Base-by-base conservation (phyloP, 495 filamentous ascomycete species). In the Penicillium daleae region DNA sequence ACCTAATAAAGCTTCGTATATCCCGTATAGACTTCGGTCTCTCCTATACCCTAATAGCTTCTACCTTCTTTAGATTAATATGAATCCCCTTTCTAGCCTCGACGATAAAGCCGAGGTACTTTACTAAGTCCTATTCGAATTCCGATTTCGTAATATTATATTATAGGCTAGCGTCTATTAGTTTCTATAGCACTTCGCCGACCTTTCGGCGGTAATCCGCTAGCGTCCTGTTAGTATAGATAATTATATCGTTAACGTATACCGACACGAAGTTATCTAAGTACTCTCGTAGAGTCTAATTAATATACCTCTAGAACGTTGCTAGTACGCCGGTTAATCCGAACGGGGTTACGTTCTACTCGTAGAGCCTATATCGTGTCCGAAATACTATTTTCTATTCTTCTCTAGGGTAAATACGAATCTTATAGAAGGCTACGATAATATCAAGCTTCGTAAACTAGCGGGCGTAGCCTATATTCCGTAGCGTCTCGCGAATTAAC, bases 221-320 rank as follows among this genome's bases (percentile, higher is more conserved):
- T 40, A 27, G 22, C 17, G 15, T 22, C 1, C 33, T 4, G 19
- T 55, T 44, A n/a, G 24, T 12, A 6, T 56, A 56, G 22, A 55
- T 55, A n/a, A 56, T 56, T 10, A 42, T 56, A 56, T 56, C 24
- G 17, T 56, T 4, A 1, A 56, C 24, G 24, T 56, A 56, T 9
- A 17, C 26, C 1, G 24, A 56, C 0, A 56, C 19, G 31, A 56
- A 56, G 21, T 40, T 7, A 31, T 42, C 26, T 31, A 39, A n/a
- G 7, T 21, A 42, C 7, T 42, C 4, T 7, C 19, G 15, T 21
- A 56, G 22, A 4, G 17, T 40, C 10, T 56, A 27, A 42, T 56
- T 56, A 31, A 56, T 56, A 44, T n/a, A 56, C 15, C 4, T 13
- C 22, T 56, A 22, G n/a, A 55, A 35, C 3, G 19, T 55, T 13